Conservation (phyloP, 495 filamentous ascomycete species). For the Penicillium silybi region DNA sequence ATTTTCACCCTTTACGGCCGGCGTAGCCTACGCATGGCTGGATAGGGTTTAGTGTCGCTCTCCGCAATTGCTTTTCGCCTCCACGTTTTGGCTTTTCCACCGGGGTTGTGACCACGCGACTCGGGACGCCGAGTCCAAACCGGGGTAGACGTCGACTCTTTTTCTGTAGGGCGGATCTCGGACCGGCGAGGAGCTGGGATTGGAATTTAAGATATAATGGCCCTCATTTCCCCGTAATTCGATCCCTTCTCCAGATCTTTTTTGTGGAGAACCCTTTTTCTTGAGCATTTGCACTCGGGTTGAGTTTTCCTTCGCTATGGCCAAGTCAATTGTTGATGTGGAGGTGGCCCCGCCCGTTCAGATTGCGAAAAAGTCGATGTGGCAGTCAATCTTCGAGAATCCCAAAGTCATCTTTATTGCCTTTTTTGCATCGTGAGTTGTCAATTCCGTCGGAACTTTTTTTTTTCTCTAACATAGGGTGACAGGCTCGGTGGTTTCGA, state of each 20-base stretch:
- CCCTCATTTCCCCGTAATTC: background rate
- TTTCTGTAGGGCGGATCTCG: background rate
- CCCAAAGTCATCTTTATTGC: constrained; percentile 42
- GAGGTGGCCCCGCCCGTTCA: constrained; percentile 18
- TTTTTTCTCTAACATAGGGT: background rate
- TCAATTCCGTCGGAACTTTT: background rate
- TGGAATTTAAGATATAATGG: constrained; percentile 3
- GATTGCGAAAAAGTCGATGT: constrained; percentile 29
- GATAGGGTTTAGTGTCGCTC: constrained; percentile 9
- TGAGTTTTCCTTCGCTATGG: constrained; percentile 11
- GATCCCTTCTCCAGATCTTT: background rate
- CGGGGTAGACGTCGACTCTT: constrained; percentile 12
- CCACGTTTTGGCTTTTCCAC: constrained; percentile 8
- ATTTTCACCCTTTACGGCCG: background rate
- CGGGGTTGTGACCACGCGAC: constrained; percentile 8
- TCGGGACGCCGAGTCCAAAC: constrained; percentile 22
- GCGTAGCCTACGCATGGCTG: constrained; percentile 11
- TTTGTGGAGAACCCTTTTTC: background rate
- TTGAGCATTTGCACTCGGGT: background rate
- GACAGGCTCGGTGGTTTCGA: constrained; percentile 41
- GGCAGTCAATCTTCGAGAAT: constrained; percentile 29
- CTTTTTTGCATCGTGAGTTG: constrained; percentile 40
- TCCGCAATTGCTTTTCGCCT: constrained; percentile 19
- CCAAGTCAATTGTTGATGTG: constrained; percentile 13
- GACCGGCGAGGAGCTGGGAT: background rate